phyloP scores from a whole-genome alignment of 1,139 yeast genomes.

The Diutina mesorugosa region DNA sequence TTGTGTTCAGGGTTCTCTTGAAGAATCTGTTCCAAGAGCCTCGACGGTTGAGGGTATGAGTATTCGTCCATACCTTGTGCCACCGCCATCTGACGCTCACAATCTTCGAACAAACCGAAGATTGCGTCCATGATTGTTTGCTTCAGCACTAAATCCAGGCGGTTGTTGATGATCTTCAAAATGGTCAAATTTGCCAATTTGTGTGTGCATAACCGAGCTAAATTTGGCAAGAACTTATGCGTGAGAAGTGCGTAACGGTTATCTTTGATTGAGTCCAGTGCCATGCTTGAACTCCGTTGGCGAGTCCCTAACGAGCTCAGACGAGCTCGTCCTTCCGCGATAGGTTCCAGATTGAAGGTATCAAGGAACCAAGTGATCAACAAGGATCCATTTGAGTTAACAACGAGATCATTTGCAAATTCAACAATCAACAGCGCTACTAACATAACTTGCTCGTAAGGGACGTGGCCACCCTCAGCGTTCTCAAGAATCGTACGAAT shows the following conservation, averaged over 20 bases:
- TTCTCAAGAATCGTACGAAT: slow-evolving; percentile 88
- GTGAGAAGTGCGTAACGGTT: slow-evolving; percentile 21
- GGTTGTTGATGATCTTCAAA: slow-evolving; percentile 61
- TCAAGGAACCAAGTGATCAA: slow-evolving; percentile 91
- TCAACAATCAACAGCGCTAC: slow-evolving; percentile 73
- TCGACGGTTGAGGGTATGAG: slow-evolving; percentile 14
- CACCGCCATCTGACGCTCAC: slow-evolving; percentile 3
- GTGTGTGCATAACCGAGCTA: slow-evolving; percentile 63
- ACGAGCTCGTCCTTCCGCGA: neutral
- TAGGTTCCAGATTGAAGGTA: slow-evolving; percentile 33
- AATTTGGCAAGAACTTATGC: slow-evolving; percentile 45
- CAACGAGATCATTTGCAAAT: slow-evolving; percentile 68
- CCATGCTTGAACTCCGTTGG: slow-evolving; percentile 3
- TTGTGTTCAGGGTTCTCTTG: slow-evolving; percentile 32
- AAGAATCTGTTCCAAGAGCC: slow-evolving; percentile 30
- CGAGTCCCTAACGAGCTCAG: slow-evolving; percentile 32
- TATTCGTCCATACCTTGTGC: slow-evolving; percentile 11
- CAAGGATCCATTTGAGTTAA: slow-evolving; percentile 79
- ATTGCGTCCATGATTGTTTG: slow-evolving; percentile 49
- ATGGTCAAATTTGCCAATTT: slow-evolving; percentile 79
- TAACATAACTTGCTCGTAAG: slow-evolving; percentile 56
- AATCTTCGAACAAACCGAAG: slow-evolving; percentile 37
- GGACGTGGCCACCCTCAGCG: slow-evolving; percentile 29
- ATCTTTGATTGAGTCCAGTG: slow-evolving; percentile 8
- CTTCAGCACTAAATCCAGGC: slow-evolving; percentile 53